A percentile compares a stretch with the other conserved stretches of the same genome.
Evolutionary conservation across 1,139 yeast species (phyloP).

Genomic region (Candida albicans): DNA sequence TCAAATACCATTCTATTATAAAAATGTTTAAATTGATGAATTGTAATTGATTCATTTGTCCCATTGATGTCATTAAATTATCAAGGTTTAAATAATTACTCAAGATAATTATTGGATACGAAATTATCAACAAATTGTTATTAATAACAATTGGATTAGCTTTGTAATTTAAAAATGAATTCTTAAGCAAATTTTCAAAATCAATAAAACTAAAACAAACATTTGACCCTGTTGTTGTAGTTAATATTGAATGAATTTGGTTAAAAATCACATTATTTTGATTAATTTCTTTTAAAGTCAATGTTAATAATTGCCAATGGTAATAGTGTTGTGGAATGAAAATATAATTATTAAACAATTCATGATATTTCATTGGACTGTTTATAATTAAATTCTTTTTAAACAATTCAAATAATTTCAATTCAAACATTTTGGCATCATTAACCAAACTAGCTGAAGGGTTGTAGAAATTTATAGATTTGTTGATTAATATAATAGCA

Average conservation of each 20-base stretch:
- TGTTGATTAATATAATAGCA: slow-evolving; percentile 47
- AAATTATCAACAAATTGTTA: slow-evolving; percentile 44
- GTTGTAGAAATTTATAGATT: slow-evolving; percentile 32
- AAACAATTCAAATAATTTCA: slow-evolving; percentile 34
- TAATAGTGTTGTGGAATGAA: slow-evolving; percentile 36
- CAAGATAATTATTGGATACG: slow-evolving; percentile 44
- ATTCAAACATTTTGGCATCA: slow-evolving; percentile 3
- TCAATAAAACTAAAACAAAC: slow-evolving; percentile 13
- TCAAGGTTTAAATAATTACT: slow-evolving; percentile 14
- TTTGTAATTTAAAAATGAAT: slow-evolving; percentile 24
- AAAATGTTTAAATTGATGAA: slow-evolving; percentile 21
- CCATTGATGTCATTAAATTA: slow-evolving; percentile 18
- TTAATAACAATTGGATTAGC: slow-evolving; percentile 29
- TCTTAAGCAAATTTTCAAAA: slow-evolving; percentile 13
- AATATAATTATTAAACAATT: slow-evolving; percentile 41
- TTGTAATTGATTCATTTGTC: slow-evolving; percentile 16
- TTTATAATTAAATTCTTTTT: slow-evolving; percentile 45
- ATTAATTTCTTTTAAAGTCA: slow-evolving; percentile 43
- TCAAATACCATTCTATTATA: slow-evolving; percentile 41
- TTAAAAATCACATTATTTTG: slow-evolving; percentile 14
- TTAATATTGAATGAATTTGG: neutral
- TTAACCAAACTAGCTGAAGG: neutral
- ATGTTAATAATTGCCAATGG: slow-evolving; percentile 42
- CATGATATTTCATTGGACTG: slow-evolving; percentile 47
- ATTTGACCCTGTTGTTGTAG: neutral